Percentiles rank a stretch among this genome's conserved stretches.
Evolutionary conservation across 2,329 filamentous ascomycete genomes (phyloP).

Genomic region (Cercospora sesami): DNA sequence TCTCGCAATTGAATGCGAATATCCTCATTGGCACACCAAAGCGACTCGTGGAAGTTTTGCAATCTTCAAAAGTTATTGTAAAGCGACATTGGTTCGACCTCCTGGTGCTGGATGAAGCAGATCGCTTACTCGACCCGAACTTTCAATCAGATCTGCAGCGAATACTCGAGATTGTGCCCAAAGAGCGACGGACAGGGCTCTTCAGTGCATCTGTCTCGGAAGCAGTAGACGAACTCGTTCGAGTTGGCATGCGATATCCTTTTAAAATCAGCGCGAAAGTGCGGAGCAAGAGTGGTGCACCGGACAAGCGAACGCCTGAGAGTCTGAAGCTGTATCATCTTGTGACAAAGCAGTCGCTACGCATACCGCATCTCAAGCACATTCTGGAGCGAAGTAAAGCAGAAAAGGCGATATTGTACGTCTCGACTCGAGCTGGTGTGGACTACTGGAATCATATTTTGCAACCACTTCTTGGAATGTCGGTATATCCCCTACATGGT

Average conservation of each 20-base stretch:
- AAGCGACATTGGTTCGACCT: slow-evolving; percentile 67
- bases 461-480: slow-evolving; percentile 67
- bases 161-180: slow-evolving; percentile 80
- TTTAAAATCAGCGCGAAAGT: slow-evolving; percentile 95
- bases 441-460: slow-evolving; percentile 89
- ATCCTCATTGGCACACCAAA: slow-evolving; percentile 89
- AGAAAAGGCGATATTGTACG: slow-evolving; percentile 83
- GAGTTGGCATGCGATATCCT: slow-evolving; percentile 87
- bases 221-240: slow-evolving; percentile 87
- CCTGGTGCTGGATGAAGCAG: slow-evolving; percentile 90
- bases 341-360: slow-evolving; percentile 71
- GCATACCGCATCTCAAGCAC: slow-evolving; percentile 71
- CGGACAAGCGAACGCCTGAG: slow-evolving; percentile 86
- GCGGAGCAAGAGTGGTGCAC: slow-evolving; percentile 68
- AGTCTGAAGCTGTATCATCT: slow-evolving; percentile 91
- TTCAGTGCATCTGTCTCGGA: slow-evolving; percentile 97
- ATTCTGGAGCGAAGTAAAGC: slow-evolving; percentile 65
- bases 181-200: slow-evolving; percentile 87
- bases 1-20: slow-evolving; percentile 82
- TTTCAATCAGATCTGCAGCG: slow-evolving; percentile 89
- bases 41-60: slow-evolving; percentile 81
- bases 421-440: slow-evolving; percentile 90
- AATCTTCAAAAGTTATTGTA: slow-evolving; percentile 59
- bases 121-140: slow-evolving; percentile 86
- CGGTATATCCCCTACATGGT: slow-evolving; percentile 80